Percentiles rank a stretch among this genome's conserved stretches.
These are phyloP conservation scores for Saururus chinensis DNA, from an alignment of 164 flowering plant species.

Conservation along the genomic window DNA sequence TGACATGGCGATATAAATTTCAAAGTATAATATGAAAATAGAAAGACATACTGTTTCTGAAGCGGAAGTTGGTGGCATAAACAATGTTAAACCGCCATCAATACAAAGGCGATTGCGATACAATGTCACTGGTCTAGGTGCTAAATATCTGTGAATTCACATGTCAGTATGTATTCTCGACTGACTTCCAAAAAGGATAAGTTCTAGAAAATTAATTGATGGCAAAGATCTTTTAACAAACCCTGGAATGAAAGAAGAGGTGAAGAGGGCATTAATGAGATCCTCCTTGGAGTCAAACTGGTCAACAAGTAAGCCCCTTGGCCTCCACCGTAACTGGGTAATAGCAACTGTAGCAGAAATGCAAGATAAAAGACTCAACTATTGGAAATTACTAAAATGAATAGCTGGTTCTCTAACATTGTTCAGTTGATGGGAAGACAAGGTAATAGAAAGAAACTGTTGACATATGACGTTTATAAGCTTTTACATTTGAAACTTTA, in stretches of 20 bases:
- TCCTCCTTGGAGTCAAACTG: slow-evolving; percentile 91
- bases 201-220: too few species aligned
- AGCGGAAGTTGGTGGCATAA: slow-evolving; percentile 98
- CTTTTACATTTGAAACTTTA: too few species aligned
- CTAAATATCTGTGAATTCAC: slow-evolving; percentile 54
- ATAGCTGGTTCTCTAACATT: too few species aligned
- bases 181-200: background rate
- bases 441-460: too few species aligned
- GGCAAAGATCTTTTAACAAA: slow-evolving; percentile 11
- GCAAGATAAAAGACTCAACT: background rate
- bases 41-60: slow-evolving; percentile 48
- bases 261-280: slow-evolving; percentile 80
- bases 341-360: slow-evolving; percentile 61
- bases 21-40: background rate
- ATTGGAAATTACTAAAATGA: too few species aligned
- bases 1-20: background rate
- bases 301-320: slow-evolving; percentile 84
- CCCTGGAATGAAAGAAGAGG: slow-evolving; percentile 98
- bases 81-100: slow-evolving; percentile 91
- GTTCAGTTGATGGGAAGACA: too few species aligned
- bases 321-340: slow-evolving; percentile 85
- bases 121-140: slow-evolving; percentile 84
- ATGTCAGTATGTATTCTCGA: background rate
- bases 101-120: slow-evolving; percentile 79
- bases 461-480: too few species aligned